Percentiles rank a stretch among this genome's conserved stretches.
Conservation (phyloP, 768 basidiomycete genomes). For the Stropharia rugosoannulata region DNA sequence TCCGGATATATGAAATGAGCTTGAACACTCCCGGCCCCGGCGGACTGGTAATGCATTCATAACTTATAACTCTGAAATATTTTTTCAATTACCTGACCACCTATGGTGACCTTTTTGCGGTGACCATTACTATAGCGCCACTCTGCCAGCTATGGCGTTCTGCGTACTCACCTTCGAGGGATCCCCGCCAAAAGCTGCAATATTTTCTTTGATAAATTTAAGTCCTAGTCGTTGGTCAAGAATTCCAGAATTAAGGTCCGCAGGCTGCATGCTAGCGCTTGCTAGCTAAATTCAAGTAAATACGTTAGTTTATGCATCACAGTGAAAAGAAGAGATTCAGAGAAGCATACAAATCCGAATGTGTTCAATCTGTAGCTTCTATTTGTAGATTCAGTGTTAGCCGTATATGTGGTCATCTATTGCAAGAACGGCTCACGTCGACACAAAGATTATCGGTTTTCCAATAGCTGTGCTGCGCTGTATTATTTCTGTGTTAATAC, state of each 20-base stretch:
- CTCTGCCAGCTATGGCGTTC: background rate
- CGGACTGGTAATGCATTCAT: slow-evolving; percentile 32
- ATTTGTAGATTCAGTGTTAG: background rate
- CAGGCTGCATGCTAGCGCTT: slow-evolving; percentile 39
- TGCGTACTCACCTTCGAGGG: slow-evolving; percentile 42
- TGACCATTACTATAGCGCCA: background rate
- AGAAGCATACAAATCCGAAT: slow-evolving; percentile 50
- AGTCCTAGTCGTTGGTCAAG: slow-evolving; percentile 60
- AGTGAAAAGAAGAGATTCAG: background rate
- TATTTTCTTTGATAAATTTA: slow-evolving; percentile 62
- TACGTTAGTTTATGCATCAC: slow-evolving; percentile 17
- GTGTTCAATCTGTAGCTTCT: slow-evolving; percentile 60
- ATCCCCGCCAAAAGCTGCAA: slow-evolving; percentile 65
- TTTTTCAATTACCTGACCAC: slow-evolving; percentile 42
- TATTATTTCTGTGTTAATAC: no score
- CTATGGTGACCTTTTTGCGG: slow-evolving; percentile 59
- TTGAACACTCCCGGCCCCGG: slow-evolving; percentile 50
- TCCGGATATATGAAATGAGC: slow-evolving; percentile 44
- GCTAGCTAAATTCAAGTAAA: slow-evolving; percentile 28
- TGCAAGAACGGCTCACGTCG: no score
- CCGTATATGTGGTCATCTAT: no score
- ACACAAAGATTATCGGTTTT: no score
- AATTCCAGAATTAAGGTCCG: slow-evolving; percentile 59
- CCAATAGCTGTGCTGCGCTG: no score
- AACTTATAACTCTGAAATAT: background rate